Evolutionary conservation across 2,329 filamentous ascomycete genomes (phyloP).

Genomic region (Trichoderma lentiforme): DNA sequence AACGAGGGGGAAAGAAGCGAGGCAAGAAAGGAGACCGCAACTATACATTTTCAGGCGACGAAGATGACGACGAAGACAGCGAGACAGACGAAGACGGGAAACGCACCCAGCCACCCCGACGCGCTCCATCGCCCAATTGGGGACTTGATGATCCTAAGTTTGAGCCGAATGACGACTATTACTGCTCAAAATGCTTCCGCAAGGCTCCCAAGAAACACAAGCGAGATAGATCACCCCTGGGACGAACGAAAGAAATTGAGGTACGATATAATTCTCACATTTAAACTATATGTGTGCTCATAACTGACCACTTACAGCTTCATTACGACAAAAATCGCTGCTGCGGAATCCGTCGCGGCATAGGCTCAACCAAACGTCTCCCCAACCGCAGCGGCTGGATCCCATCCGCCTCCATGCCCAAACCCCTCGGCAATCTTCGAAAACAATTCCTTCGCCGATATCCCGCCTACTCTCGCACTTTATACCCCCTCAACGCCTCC

Average conservation of each 20-base stretch:
- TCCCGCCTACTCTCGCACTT: conserved; percentile 28
- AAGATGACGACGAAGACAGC: conserved; percentile 6
- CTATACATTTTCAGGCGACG: not conserved
- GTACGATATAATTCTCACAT: conserved; percentile 9
- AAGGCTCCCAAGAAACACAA: conserved; percentile 28
- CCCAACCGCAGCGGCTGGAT: conserved; percentile 37
- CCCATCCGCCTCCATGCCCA: conserved; percentile 20
- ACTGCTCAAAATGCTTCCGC: conserved; percentile 34
- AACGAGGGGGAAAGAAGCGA: not conserved
- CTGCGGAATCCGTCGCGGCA: conserved; percentile 28
- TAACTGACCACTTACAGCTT: conserved; percentile 11
- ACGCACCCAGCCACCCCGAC: conserved; percentile 7
- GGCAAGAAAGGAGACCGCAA: not conserved
- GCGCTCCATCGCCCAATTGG: conserved; percentile 29
- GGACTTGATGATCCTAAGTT: conserved; percentile 21
- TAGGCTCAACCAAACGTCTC: conserved; percentile 21
- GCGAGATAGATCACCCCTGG: conserved; percentile 19
- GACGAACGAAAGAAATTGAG: conserved; percentile 23
- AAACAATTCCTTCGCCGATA: conserved; percentile 25
- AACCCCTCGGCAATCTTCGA: conserved; percentile 23
- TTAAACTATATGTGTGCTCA: not conserved
- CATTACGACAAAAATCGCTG: conserved; percentile 24
- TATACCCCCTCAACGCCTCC: conserved; percentile 27
- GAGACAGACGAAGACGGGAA: conserved; percentile 16
- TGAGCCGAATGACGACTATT: conserved; percentile 28